Conservation (phyloP, 2,329 filamentous ascomycete genomes). For the Emergomyces africanus region DNA sequence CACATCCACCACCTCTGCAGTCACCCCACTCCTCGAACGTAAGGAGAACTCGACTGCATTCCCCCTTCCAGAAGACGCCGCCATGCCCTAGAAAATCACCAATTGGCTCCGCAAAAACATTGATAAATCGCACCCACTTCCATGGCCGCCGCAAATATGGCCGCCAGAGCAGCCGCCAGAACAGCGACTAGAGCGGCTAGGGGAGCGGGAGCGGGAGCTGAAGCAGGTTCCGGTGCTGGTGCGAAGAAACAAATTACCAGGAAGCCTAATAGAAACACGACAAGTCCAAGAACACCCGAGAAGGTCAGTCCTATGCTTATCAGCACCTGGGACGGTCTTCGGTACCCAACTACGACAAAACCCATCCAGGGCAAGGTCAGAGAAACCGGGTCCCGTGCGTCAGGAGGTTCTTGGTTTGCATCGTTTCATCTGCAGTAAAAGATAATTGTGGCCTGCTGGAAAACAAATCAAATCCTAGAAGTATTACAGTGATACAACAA, state of each 20-base stretch:
- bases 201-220: too few species aligned
- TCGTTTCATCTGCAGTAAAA: too few species aligned
- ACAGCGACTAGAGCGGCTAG: background rate
- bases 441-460: too few species aligned
- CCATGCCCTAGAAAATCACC: background rate
- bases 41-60: background rate
- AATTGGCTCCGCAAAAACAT: background rate
- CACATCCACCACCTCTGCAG: background rate
- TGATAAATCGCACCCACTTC: background rate
- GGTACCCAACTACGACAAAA: conserved; percentile 8
- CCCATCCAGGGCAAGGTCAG: conserved; percentile 32
- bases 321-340: conserved; percentile 7
- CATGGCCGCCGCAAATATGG: background rate
- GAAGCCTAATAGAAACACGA: background rate
- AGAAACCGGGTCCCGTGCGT: conserved; percentile 29
- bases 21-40: background rate
- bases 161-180: background rate
- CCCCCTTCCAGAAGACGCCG: background rate
- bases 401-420: too few species aligned
- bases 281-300: background rate
- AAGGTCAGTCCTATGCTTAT: conserved; percentile 9
- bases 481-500: too few species aligned
- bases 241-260: background rate
- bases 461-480: too few species aligned
- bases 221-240: background rate